Percentiles rank a stretch among this genome's conserved stretches.
phyloP scores from a whole-genome alignment of 208 protist species.

The Crithidia brevicula region DNA sequence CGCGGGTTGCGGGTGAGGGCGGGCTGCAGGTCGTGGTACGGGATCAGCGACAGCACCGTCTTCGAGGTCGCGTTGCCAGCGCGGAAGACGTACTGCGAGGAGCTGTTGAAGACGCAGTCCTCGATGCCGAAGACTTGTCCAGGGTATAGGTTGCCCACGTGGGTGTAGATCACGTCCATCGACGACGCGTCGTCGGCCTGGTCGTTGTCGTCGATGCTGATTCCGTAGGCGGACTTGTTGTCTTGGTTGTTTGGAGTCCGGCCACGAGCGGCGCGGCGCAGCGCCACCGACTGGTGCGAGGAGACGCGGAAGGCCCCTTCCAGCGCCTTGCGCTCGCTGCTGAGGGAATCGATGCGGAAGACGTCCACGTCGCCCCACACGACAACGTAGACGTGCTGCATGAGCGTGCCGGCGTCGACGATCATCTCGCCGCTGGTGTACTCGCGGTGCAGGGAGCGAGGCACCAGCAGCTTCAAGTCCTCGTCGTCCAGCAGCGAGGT shows the following conservation, averaged over 20 bases:
- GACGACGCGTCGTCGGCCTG: slow-evolving; percentile 13
- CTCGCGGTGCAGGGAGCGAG: slow-evolving; percentile 64
- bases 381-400: slow-evolving; percentile 67
- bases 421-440: slow-evolving; percentile 70
- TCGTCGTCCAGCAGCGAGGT: slow-evolving; percentile 52
- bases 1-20: slow-evolving; percentile 51
- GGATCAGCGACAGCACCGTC: slow-evolving; percentile 71
- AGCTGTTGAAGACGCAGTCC: slow-evolving; percentile 63
- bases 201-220: not conserved
- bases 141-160: slow-evolving; percentile 55
- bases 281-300: slow-evolving; percentile 21
- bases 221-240: slow-evolving; percentile 15
- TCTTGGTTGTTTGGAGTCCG: not conserved
- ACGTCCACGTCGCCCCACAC: slow-evolving; percentile 81
- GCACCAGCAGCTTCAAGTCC: slow-evolving; percentile 48
- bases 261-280: not conserved
- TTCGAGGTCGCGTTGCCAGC: slow-evolving; percentile 52
- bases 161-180: slow-evolving; percentile 43
- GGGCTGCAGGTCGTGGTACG: slow-evolving; percentile 42
- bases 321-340: slow-evolving; percentile 31
- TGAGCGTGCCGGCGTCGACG: slow-evolving; percentile 26
- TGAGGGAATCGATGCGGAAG: slow-evolving; percentile 44
- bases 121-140: slow-evolving; percentile 80
- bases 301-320: slow-evolving; percentile 37
- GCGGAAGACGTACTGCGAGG: slow-evolving; percentile 55